Conservation (phyloP, 2,329 filamentous ascomycete species). For the Venturia pyrina region DNA sequence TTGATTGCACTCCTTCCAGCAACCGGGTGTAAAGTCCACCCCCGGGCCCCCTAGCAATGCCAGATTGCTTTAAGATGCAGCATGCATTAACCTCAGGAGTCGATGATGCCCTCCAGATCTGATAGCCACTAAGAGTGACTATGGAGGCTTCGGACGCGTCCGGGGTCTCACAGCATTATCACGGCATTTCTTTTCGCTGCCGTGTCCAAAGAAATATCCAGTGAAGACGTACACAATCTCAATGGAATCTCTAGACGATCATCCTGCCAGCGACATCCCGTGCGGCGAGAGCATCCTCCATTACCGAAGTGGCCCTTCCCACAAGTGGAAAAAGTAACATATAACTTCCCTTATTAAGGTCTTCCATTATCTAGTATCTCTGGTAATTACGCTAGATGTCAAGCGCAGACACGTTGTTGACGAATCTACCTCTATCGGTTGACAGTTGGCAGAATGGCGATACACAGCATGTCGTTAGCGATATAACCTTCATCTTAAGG, state of each 20-base stretch:
- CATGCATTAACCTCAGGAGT: conserved; percentile 4
- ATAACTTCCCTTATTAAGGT: not conserved
- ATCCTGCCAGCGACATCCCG: not conserved
- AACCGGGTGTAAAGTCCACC: not conserved
- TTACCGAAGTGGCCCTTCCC: not conserved
- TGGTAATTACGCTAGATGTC: not conserved
- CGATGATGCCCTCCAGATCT: not conserved
- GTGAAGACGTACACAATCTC: not conserved
- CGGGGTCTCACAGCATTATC: not conserved
- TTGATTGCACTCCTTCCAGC: not conserved
- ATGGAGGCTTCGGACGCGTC: not conserved
- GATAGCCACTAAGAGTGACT: not conserved
- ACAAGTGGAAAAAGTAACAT: conserved; percentile 1
- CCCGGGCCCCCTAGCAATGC: not conserved
- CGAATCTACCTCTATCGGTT: not conserved
- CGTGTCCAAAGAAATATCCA: not conserved
- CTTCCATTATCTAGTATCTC: not conserved
- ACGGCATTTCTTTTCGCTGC: not conserved
- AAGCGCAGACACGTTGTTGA: not conserved
- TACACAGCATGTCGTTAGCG: not conserved
- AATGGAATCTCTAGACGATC: not conserved
- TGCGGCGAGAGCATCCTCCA: not conserved
- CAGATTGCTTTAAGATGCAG: not conserved
- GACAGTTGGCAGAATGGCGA: not conserved
- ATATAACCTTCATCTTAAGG: not conserved